Percentiles rank a stretch among this genome's conserved stretches.
phyloP scores from a whole-genome alignment of 441 rosid genomes.

The Raphanus hybrid region DNA sequence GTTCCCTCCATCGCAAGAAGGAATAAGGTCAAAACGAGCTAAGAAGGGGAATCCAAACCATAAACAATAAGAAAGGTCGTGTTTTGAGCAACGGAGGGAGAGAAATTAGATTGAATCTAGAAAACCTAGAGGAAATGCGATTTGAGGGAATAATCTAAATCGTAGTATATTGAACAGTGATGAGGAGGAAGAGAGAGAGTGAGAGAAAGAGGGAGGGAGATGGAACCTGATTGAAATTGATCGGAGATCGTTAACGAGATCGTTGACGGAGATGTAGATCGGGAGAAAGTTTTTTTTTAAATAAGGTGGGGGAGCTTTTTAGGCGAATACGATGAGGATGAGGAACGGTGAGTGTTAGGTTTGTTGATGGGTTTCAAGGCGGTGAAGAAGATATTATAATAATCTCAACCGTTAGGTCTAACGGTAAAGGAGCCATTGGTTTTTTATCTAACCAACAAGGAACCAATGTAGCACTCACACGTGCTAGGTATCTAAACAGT shows the following conservation, averaged over 20 bases:
- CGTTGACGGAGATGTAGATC: no score
- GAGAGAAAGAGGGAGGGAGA: no score
- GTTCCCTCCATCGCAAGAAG: no score
- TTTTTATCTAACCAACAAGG: not conserved
- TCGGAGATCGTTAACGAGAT: no score
- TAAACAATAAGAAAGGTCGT: not conserved
- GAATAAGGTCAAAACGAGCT: constrained; percentile 19
- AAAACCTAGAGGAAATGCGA: constrained; percentile 31
- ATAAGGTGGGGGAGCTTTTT: no score
- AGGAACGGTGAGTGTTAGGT: no score
- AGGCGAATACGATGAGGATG: no score
- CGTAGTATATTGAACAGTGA: not conserved
- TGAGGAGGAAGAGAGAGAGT: not conserved
- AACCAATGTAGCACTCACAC: not conserved
- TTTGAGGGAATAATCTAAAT: constrained; percentile 23
- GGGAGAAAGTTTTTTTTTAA: no score
- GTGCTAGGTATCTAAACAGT: not conserved
- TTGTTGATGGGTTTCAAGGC: no score
- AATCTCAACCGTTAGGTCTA: not conserved
- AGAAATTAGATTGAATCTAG: constrained; percentile 19
- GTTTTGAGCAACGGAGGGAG: not conserved
- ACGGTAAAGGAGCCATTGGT: not conserved
- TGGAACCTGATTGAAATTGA: no score
- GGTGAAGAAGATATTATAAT: no score
- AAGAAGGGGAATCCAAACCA: constrained; percentile 10